Evolutionary conservation across 257 asterid species (phyloP), one percentile per base, ranked within the genome.

Genomic region (Solanum neorickii): DNA sequence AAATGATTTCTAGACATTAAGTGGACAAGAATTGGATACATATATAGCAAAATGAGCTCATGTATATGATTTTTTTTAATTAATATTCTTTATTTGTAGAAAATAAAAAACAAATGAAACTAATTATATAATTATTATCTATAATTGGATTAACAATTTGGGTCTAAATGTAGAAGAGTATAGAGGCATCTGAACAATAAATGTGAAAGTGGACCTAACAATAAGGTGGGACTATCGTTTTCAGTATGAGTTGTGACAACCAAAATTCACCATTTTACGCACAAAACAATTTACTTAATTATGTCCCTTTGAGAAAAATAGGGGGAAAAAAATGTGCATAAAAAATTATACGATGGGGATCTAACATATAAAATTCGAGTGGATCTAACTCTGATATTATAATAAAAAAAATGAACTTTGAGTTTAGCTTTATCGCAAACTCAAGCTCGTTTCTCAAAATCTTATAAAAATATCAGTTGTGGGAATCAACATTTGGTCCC

Each of bases 161-260:
- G 29, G 85, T 49, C 85, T 37, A 82, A 77, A 89, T 60, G 4
- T 49, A 62, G 83, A 83, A 42, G 89, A 41, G 87, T 87, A 60
- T 89, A 88, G 84, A 84, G 87, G 88, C 93, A 89, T 92, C 93
- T 90, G 92, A 91, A 65, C 87, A 90, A 89, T 90, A 89, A 93
- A 91, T 93, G 92, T 88, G 18, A 15, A 90, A 87, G 94, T 91
- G 92, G 93, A 90, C 94, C 93, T 84, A 85, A 93, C 93, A 86
- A 60, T 39, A 60, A 23, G 88, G 88, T 76, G 49, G 72, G 77
- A 88, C 91, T 90, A 86, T 91, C 93, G 62, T 88, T 93, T 93
- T 91, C 90, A 87, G 90, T 86, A 5, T 52, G 62, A 52, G 21
- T 52, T 52, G 65, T 87, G 95, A 90, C 93, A 89, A 89, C 92